A percentile compares a stretch with the other conserved stretches of the same genome.
Evolutionary conservation across 192 early-diverging fungal genomes (phyloP).

Genomic region (Backusella psychrophila): DNA sequence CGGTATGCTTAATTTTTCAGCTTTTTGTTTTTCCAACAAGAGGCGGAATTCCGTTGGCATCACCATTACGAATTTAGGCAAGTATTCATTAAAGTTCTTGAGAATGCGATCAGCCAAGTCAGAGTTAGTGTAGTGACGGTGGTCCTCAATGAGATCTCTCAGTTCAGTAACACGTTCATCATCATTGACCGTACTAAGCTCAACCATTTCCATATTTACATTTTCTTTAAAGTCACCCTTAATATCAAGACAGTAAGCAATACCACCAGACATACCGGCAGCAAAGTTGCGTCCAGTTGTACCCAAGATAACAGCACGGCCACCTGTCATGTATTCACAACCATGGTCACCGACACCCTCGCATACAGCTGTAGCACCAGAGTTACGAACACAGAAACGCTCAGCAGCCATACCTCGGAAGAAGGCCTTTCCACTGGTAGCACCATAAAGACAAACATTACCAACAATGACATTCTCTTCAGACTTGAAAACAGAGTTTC

Average conservation of each 20-base stretch:
- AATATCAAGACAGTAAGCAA: conserved; percentile 89
- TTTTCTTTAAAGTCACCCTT: conserved; percentile 61
- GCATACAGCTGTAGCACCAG: conserved; percentile 91
- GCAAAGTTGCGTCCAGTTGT: conserved; percentile 95
- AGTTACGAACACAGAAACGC: conserved; percentile 98
- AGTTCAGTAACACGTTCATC: conserved; percentile 76
- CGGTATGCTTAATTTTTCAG: conserved; percentile 30
- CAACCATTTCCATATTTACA: conserved; percentile 93
- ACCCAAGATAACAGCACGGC: conserved; percentile 87
- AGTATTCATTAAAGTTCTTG: conserved; percentile 62
- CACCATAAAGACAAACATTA: conserved; percentile 98
- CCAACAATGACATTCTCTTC: conserved; percentile 94
- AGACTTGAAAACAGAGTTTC: conserved; percentile 71
- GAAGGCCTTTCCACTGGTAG: conserved; percentile 89
- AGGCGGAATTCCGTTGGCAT: conserved; percentile 91
- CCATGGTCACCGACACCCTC: conserved; percentile 99
- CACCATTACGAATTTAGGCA: conserved; percentile 90
- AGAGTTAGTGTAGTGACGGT: conserved; percentile 80
- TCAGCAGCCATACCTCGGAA: conserved; percentile 95
- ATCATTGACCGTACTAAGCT: conserved; percentile 78
- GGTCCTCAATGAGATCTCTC: conserved; percentile 76
- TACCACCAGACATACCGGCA: conserved; percentile 97
- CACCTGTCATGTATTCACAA: conserved; percentile 99
- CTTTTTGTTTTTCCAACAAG: conserved; percentile 67
- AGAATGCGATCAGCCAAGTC: conserved; percentile 69